Evolutionary conservation across 805 yeast genomes (phyloP).

Genomic region (Cyberlindnera bimundalis): DNA sequence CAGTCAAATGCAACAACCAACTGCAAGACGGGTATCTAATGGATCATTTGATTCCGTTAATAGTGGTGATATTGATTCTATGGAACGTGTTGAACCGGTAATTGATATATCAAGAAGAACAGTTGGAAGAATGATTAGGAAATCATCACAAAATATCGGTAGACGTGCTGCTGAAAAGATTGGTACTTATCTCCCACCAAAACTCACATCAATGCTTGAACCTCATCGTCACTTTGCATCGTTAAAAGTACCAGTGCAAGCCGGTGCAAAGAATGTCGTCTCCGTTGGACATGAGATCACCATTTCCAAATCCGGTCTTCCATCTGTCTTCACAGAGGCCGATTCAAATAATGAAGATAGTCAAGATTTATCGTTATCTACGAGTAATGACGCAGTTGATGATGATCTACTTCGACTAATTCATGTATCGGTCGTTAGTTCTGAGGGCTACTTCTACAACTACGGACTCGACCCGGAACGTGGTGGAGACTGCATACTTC

Average conservation of each 20-base stretch:
- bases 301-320: conserved; percentile 24
- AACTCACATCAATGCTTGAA: conserved; percentile 78
- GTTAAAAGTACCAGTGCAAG: conserved; percentile 64
- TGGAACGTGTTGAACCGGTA: conserved; percentile 47
- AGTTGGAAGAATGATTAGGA: conserved; percentile 69
- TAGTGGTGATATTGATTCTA: conserved; percentile 17
- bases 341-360: neutral
- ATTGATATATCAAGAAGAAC: conserved; percentile 69
- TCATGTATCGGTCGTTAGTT: conserved; percentile 69
- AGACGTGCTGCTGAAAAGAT: conserved; percentile 81
- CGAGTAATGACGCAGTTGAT: conserved; percentile 10
- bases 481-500: conserved; percentile 88
- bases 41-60: conserved; percentile 28
- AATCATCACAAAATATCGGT: conserved; percentile 75
- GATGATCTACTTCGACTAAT: conserved; percentile 31
- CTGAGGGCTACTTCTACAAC: conserved; percentile 76
- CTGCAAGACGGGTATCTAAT: conserved; percentile 22
- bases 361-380: neutral
- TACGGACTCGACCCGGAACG: conserved; percentile 80
- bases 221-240: conserved; percentile 92
- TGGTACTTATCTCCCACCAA: conserved; percentile 82
- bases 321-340: conserved; percentile 21
- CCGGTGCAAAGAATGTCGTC: conserved; percentile 44
- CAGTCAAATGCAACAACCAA: neutral
- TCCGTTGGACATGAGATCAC: conserved; percentile 40